Evolutionary conservation across 225 moss, liverwort and hornwort genomes (phyloP).

Genomic region (Climacium dendroides): DNA sequence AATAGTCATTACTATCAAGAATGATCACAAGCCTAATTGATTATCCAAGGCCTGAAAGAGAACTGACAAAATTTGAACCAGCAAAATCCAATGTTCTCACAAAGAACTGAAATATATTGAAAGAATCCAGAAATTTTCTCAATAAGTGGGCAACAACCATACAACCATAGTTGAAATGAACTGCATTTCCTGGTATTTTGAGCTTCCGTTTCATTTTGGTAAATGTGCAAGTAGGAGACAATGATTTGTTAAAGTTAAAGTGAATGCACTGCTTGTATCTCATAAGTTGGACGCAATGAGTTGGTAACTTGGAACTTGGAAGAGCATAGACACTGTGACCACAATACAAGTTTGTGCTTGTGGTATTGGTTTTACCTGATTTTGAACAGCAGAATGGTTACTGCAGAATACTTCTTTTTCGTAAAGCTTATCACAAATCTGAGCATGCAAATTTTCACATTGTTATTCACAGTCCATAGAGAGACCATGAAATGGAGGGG

Average conservation of each 20-base stretch:
- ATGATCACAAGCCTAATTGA: background rate
- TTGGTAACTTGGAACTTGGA: background rate
- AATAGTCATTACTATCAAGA: background rate
- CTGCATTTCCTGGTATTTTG: background rate
- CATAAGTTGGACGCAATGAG: background rate
- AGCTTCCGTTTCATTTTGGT: background rate
- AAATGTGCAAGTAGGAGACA: background rate
- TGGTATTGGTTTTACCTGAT: slow-evolving; percentile 36
- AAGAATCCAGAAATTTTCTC: background rate
- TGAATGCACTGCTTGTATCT: background rate
- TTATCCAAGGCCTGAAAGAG: background rate
- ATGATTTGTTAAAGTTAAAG: background rate
- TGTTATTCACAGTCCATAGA: background rate
- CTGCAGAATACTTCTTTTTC: slow-evolving; percentile 39
- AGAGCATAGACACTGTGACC: background rate
- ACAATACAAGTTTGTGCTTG: background rate
- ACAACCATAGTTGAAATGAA: background rate
- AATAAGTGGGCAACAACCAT: background rate
- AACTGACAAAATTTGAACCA: background rate
- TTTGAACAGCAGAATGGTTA: slow-evolving; percentile 40
- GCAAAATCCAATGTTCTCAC: background rate
- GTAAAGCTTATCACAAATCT: slow-evolving; percentile 51
- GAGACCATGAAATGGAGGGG: background rate
- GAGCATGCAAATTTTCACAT: background rate
- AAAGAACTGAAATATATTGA: background rate